Percentiles rank a stretch among this genome's conserved stretches.
Evolutionary conservation across 495 filamentous ascomycete species (phyloP).

Genomic region (Penicillium herquei): DNA sequence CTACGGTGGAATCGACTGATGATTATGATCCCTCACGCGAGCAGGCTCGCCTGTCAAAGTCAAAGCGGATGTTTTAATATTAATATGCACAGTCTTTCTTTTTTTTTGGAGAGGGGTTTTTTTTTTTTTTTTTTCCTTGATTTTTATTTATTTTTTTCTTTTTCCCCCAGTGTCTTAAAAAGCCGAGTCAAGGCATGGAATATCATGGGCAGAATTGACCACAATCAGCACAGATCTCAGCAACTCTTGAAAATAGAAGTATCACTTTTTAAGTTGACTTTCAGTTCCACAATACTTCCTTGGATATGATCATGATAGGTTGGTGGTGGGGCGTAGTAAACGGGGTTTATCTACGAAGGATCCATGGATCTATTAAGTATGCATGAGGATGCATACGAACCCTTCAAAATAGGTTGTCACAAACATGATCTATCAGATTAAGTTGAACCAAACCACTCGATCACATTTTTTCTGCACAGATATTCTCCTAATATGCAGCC

Average conservation of each 20-base stretch:
- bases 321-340: background rate
- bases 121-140: background rate
- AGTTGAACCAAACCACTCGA: background rate
- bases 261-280: too few relatives aligned
- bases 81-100: background rate
- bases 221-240: too few relatives aligned
- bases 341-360: background rate
- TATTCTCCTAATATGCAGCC: background rate
- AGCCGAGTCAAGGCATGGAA: too few relatives aligned
- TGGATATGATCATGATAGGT: background rate
- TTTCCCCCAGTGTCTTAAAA: too few relatives aligned
- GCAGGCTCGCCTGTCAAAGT: constrained; percentile 17
- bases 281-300: background rate
- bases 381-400: background rate
- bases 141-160: too few relatives aligned
- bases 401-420: background rate
- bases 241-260: too few relatives aligned
- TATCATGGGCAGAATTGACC: too few relatives aligned
- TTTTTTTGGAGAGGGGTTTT: background rate
- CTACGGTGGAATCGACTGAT: constrained; percentile 30
- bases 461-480: background rate
- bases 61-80: constrained; percentile 8
- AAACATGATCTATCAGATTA: background rate
- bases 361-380: constrained; percentile 2
- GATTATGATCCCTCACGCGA: constrained; percentile 16